Evolutionary conservation across 1,139 yeast genomes (phyloP).

Genomic region (Arxiozyma bovina): DNA sequence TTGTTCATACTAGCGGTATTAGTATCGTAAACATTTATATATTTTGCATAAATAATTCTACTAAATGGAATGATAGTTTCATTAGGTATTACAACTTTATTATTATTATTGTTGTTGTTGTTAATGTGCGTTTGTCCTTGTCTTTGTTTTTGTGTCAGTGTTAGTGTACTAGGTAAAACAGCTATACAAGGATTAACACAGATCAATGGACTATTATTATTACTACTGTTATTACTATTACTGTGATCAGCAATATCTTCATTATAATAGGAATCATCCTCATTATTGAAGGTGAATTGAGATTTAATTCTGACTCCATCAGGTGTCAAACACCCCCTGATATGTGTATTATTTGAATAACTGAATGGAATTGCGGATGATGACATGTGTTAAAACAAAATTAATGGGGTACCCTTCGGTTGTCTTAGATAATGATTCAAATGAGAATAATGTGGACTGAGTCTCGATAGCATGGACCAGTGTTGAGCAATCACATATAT

Average conservation of each 20-base stretch:
- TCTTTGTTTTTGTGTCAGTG: too few species aligned
- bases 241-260: not conserved
- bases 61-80: constrained; percentile 30
- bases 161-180: not conserved
- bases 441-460: too few species aligned
- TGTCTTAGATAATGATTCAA: not conserved
- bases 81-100: not conserved
- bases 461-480: too few species aligned
- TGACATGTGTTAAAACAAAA: too few species aligned
- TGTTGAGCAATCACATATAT: too few species aligned
- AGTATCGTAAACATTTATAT: constrained; percentile 5
- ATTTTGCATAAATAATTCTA: constrained; percentile 24
- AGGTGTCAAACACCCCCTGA: not conserved
- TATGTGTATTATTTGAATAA: not conserved
- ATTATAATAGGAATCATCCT: not conserved
- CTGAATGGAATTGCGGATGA: not conserved
- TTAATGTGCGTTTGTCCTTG: not conserved
- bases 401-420: too few species aligned
- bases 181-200: not conserved
- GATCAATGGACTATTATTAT: not conserved
- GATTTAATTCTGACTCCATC: constrained; percentile 3
- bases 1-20: not conserved
- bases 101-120: too few species aligned
- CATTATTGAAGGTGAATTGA: not conserved
- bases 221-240: too few species aligned